These are phyloP conservation scores for Platanthera guangdongensis DNA, from an alignment of 106 monocot species.

Conservation along the genomic window DNA sequence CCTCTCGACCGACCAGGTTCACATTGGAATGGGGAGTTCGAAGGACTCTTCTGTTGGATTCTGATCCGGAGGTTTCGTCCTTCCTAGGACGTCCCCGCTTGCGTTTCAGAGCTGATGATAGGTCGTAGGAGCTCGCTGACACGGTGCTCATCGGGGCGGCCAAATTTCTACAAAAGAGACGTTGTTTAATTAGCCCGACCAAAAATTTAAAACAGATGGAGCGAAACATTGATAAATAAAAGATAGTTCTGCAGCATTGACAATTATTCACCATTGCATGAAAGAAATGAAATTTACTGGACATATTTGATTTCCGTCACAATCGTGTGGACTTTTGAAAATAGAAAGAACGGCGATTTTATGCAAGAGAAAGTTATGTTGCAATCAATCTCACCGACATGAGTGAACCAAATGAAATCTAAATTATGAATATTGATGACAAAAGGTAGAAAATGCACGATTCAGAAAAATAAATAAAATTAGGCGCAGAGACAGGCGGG, in stretches of 20 bases:
- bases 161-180: background rate
- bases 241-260: background rate
- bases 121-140: slow-evolving; percentile 9
- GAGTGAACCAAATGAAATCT: too few species aligned
- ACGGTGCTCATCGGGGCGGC: background rate
- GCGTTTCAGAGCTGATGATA: slow-evolving; percentile 29
- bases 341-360: too few species aligned
- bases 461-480: too few species aligned
- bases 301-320: background rate
- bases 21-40: background rate
- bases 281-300: background rate
- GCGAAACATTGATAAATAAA: background rate
- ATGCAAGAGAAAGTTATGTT: too few species aligned
- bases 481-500: too few species aligned
- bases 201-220: background rate
- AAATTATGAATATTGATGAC: too few species aligned
- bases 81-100: slow-evolving; percentile 70
- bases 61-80: slow-evolving; percentile 25
- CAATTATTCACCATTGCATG: background rate
- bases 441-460: too few species aligned
- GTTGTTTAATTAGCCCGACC: background rate
- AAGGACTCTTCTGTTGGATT: slow-evolving; percentile 12
- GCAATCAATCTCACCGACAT: too few species aligned
- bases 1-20: slow-evolving; percentile 27
- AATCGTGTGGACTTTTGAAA: too few species aligned